A percentile compares a stretch with the other conserved stretches of the same genome.
phyloP scores from a whole-genome alignment of 257 asterid species.

The Rehmannia glutinosa region DNA sequence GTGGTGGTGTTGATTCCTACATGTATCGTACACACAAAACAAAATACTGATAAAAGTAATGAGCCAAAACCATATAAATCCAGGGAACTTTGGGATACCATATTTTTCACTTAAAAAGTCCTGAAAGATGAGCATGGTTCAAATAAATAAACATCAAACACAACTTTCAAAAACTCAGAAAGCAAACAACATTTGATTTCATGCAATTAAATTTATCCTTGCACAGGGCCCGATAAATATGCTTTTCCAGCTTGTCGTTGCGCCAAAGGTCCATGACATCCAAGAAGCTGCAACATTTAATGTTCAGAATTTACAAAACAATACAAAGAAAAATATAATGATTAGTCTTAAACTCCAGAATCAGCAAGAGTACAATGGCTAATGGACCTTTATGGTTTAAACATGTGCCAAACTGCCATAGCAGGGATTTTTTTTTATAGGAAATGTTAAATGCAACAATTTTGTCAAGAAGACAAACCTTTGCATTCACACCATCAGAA shows the following conservation, averaged over 20 bases:
- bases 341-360: too few relatives aligned
- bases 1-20: too few relatives aligned
- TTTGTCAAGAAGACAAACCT: too few relatives aligned
- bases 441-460: too few relatives aligned
- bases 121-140: background rate
- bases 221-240: constrained; percentile 10
- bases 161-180: background rate
- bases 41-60: too few relatives aligned
- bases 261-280: constrained; percentile 31
- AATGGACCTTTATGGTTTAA: background rate
- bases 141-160: background rate
- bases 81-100: background rate
- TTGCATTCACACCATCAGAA: too few relatives aligned
- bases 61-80: too few relatives aligned
- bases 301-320: background rate
- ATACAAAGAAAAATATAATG: background rate
- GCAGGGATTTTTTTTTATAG: too few relatives aligned
- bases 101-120: background rate
- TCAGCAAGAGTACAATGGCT: background rate
- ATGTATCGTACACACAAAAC: too few relatives aligned
- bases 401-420: background rate
- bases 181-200: background rate
- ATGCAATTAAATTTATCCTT: background rate
- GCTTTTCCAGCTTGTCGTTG: constrained; percentile 24
- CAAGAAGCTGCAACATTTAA: constrained; percentile 24